Percentiles rank a stretch among this genome's conserved stretches.
Conservation (phyloP, 345 rosid species). For the Psidium guajava region DNA sequence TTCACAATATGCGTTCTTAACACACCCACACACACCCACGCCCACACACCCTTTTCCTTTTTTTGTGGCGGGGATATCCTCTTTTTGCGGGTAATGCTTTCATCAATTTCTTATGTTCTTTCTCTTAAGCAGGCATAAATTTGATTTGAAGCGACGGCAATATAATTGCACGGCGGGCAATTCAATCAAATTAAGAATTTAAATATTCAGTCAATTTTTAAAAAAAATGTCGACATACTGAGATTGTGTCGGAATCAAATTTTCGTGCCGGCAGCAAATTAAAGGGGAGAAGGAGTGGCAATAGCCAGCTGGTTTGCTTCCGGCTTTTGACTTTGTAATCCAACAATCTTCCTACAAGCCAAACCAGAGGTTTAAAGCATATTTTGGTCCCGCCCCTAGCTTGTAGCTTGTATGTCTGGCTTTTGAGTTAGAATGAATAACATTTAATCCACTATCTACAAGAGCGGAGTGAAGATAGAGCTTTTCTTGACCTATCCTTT, state of each 20-base stretch:
- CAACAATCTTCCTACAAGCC: neutral
- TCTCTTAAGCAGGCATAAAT: too few relatives aligned
- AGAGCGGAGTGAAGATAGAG: neutral
- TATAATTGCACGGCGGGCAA: too few relatives aligned
- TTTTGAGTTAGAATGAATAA: neutral
- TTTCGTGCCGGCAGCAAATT: neutral
- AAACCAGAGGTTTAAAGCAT: neutral
- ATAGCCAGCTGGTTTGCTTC: neutral
- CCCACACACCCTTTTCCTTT: neutral
- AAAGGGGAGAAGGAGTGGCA: neutral
- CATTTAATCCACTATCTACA: neutral
- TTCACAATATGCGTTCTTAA: neutral
- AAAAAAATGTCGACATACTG: neutral
- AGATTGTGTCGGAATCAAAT: neutral
- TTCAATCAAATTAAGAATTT: neutral
- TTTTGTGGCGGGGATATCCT: neutral
- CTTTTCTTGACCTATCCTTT: neutral
- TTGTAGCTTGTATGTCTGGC: neutral
- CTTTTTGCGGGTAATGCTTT: neutral
- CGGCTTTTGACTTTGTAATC: neutral
- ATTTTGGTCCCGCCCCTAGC: neutral
- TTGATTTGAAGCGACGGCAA: too few relatives aligned
- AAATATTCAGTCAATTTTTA: neutral
- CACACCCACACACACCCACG: too few relatives aligned
- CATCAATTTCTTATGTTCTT: neutral